A percentile compares a stretch with the other conserved stretches of the same genome.
Evolutionary conservation across 2,329 filamentous ascomycete species (phyloP).

Genomic region (Diaporthe sp.): DNA sequence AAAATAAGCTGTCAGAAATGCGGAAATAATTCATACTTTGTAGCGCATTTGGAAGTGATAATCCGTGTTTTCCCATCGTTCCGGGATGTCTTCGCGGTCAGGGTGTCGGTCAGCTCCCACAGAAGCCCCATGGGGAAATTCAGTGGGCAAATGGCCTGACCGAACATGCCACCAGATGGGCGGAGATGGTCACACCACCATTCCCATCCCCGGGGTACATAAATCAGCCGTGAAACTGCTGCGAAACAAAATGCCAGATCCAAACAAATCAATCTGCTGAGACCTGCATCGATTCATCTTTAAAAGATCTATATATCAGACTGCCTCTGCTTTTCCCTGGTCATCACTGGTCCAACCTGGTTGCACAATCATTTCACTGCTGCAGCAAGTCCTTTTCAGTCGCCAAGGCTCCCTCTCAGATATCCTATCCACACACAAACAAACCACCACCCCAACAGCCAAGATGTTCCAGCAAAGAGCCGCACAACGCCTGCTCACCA

Average conservation of each 20-base stretch:
- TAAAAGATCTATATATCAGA: background rate
- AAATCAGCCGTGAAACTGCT: constrained; percentile 14
- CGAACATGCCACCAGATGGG: constrained; percentile 3
- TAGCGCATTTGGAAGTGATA: background rate
- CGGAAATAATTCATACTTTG: background rate
- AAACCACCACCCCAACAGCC: too few relatives aligned
- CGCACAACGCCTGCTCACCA: constrained; percentile 26
- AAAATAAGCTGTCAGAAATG: background rate
- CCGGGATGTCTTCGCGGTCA: constrained; percentile 16
- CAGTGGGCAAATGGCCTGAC: constrained; percentile 27
- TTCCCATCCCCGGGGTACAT: background rate
- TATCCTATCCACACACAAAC: background rate
- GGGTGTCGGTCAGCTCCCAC: constrained; percentile 3
- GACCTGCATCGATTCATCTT: background rate
- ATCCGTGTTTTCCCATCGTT: constrained; percentile 10
- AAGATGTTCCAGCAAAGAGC: constrained; percentile 31
- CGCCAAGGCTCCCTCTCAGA: background rate
- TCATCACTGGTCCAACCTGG: background rate
- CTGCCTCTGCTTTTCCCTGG: background rate
- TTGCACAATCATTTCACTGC: background rate
- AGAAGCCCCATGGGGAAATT: constrained; percentile 16
- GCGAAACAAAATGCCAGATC: background rate
- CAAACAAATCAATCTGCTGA: background rate
- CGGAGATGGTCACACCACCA: constrained; percentile 20
- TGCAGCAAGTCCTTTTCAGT: background rate